phyloP scores from a whole-genome alignment of 2,329 filamentous ascomycete species.

The Penicillium fuscoglaucum region DNA sequence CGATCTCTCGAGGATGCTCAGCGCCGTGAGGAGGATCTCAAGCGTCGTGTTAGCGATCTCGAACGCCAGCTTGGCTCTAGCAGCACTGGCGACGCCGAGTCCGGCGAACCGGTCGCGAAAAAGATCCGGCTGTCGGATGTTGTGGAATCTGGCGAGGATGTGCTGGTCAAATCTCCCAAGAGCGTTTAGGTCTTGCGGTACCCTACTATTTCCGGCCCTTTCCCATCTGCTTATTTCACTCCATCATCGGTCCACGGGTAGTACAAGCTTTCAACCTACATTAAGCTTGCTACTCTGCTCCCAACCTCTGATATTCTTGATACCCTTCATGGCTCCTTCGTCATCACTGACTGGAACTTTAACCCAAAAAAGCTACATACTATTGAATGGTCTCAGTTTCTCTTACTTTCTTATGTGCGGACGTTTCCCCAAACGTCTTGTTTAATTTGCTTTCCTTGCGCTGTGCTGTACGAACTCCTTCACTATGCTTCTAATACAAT shows the following conservation, averaged over 20 bases:
- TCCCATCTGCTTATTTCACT: constrained; percentile 5
- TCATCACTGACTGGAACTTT: constrained; percentile 34
- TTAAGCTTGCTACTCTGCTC: constrained; percentile 25
- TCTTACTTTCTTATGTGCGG: constrained; percentile 11
- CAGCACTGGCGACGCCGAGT: constrained; percentile 25
- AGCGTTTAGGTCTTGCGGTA: constrained; percentile 25
- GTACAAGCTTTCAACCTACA: not conserved
- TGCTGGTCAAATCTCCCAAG: constrained; percentile 38
- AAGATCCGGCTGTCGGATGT: constrained; percentile 58
- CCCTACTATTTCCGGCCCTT: constrained; percentile 3
- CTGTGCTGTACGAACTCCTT: constrained; percentile 24
- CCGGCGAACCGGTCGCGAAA: constrained; percentile 53
- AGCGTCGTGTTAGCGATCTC: constrained; percentile 76
- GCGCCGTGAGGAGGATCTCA: constrained; percentile 75
- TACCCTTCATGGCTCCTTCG: constrained; percentile 40
- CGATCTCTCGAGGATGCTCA: constrained; percentile 73
- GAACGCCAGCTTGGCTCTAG: constrained; percentile 54
- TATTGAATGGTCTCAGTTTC: constrained; percentile 20
- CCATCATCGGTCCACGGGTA: not conserved
- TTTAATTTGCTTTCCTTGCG: constrained; percentile 20
- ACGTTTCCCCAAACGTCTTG: constrained; percentile 17
- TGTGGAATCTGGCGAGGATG: constrained; percentile 44
- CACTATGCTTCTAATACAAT: constrained; percentile 29
- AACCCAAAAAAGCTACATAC: constrained; percentile 20
- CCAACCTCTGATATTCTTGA: constrained; percentile 38